Evolutionary conservation across 768 basidiomycete genomes (phyloP).

Genomic region (Tephrocybe sp.): DNA sequence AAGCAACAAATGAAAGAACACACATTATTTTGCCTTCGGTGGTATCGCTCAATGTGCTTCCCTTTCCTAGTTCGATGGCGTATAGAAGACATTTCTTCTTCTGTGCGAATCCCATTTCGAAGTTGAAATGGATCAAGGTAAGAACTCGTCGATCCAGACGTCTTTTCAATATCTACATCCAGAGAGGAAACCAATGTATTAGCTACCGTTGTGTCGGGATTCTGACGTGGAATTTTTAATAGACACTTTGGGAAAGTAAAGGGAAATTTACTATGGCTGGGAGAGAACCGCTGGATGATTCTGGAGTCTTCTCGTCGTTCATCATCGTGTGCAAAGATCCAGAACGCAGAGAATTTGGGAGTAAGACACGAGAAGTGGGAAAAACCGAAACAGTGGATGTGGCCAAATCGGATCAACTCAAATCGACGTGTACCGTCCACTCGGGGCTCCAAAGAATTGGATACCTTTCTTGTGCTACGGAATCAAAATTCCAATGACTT

Average conservation of each 20-base stretch:
- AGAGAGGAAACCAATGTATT: constrained; percentile 32
- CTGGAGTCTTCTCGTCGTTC: constrained; percentile 27
- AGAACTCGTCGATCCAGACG: constrained; percentile 29
- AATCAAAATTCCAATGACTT: neutral
- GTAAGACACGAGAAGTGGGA: constrained; percentile 26
- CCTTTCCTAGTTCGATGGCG: constrained; percentile 53
- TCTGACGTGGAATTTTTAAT: constrained; percentile 24
- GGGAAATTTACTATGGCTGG: constrained; percentile 23
- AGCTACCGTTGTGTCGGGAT: constrained; percentile 51
- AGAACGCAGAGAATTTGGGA: constrained; percentile 21
- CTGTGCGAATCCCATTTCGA: constrained; percentile 55
- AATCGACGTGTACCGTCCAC: constrained; percentile 32
- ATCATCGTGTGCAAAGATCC: constrained; percentile 28
- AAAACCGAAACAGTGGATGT: constrained; percentile 40
- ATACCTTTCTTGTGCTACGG: constrained; percentile 19
- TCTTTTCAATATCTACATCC: constrained; percentile 44
- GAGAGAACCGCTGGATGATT: constrained; percentile 24
- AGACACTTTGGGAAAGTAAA: constrained; percentile 4
- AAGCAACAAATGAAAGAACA: constrained; percentile 14
- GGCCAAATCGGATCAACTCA: constrained; percentile 34
- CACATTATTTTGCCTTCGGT: constrained; percentile 72
- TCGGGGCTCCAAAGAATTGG: constrained; percentile 21
- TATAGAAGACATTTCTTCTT: constrained; percentile 60
- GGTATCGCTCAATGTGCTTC: constrained; percentile 63
- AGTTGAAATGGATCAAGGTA: constrained; percentile 66